Percentiles rank a stretch among this genome's conserved stretches.
phyloP scores from a whole-genome alignment of 148 eudicot species.

The Arctostaphylos glauca region DNA sequence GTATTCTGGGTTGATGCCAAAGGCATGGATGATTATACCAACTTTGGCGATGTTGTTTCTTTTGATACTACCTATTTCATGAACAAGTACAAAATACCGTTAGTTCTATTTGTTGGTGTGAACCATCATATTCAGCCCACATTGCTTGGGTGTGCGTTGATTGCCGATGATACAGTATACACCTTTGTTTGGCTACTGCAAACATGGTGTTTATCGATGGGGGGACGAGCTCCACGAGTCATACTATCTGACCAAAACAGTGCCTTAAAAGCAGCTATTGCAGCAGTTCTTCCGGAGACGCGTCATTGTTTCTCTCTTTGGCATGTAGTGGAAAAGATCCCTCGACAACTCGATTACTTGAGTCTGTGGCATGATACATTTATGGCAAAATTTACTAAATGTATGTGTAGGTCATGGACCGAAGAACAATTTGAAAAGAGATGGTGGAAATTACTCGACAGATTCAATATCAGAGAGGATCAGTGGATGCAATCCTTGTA shows the following conservation, averaged over 20 bases:
- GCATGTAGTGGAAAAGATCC: conserved; percentile 50
- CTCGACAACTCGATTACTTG: conserved; percentile 40
- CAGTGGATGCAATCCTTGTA: conserved; percentile 52
- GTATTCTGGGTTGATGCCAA: conserved; percentile 68
- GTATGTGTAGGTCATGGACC: conserved; percentile 54
- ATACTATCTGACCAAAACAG: conserved; percentile 52
- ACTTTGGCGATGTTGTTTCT: conserved; percentile 61
- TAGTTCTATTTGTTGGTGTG: conserved; percentile 61
- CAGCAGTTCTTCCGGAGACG: conserved; percentile 37
- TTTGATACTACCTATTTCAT: conserved; percentile 53
- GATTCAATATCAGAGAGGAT: conserved; percentile 44
- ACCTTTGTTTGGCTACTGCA: conserved; percentile 59
- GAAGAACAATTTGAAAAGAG: conserved; percentile 56
- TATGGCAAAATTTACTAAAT: conserved; percentile 43
- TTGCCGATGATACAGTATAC: conserved; percentile 53
- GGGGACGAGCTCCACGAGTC: conserved; percentile 51
- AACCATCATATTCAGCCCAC: conserved; percentile 65
- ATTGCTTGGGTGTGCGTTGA: conserved; percentile 59
- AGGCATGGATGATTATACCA: conserved; percentile 52
- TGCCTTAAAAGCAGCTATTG: conserved; percentile 46
- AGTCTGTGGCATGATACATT: conserved; percentile 48
- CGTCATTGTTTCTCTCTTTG: conserved; percentile 56
- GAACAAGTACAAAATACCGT: conserved; percentile 52
- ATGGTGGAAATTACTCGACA: conserved; percentile 57
- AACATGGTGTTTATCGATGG: conserved; percentile 60